Base-by-base conservation (phyloP, 2,329 filamentous ascomycete genomes). In the Nothophaeocryptopus gaeumannii region DNA sequence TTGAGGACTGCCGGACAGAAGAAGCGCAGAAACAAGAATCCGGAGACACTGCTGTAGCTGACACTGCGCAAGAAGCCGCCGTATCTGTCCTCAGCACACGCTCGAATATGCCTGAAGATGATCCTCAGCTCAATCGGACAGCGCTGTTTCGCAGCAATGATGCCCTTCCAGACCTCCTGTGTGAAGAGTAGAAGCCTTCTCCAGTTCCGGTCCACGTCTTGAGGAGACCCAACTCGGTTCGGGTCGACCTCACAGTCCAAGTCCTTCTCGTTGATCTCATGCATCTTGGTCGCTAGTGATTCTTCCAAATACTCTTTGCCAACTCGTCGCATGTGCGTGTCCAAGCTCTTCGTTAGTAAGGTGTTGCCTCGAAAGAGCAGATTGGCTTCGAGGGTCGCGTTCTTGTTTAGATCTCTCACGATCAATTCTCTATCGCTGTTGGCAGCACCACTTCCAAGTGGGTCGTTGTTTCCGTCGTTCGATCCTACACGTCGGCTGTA, bases 1-100 rank as follows among this genome's bases (percentile, higher is more conserved):
- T 96, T 96, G 5, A 97, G 76, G 51, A 97, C 90, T n/a, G 92
- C 91, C 2, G 92, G 92, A 65, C 91, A 96, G 64, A 97, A 93
- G 74, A 96, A 96, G 5, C 92, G 85, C 53, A 97, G 77, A 67
- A 97, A 97, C 10, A 97, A 72, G 64, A 97, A 97, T 0, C 92
- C 92, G 38, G 90, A 96, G 1, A 97, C 90, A 66, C 90, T 95
- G 45, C 91, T 96, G 67, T 96, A 97, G 39, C 86, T 83, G 33
- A 96, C 90, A 2, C 88, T 92, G 26, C 90, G 84, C 36, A 96
- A 74, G 63, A 95, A 96, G 67, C 95, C 89, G 26, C 92, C 92
- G 67, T 96, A 97, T 13, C 91, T 85, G 67, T 96, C 91, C 61
- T 96, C 92, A 12, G 92, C 91, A 51, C 95, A 95, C 7, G 90